These are phyloP conservation scores for Zymoseptoria pseudotritici DNA, from an alignment of 2,329 filamentous ascomycete genomes.

Conservation along the genomic window DNA sequence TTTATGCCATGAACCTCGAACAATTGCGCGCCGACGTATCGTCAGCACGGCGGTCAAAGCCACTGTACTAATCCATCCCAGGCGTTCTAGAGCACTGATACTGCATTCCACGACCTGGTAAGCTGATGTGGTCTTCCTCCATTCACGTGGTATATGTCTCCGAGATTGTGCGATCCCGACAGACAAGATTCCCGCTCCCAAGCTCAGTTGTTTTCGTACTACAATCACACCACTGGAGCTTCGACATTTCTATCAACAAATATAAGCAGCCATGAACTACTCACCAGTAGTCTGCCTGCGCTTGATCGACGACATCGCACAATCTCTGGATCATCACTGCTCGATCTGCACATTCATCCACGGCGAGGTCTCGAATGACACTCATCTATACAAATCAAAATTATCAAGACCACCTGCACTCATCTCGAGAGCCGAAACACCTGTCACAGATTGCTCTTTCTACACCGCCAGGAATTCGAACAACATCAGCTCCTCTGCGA, in stretches of 20 bases:
- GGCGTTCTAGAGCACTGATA: background rate
- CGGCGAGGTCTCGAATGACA: constrained; percentile 4
- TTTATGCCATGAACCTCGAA: background rate
- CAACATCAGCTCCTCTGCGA: constrained; percentile 2
- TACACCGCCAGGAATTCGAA: constrained; percentile 14
- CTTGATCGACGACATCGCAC: constrained; percentile 13
- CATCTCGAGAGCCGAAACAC: constrained; percentile 1
- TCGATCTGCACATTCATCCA: constrained; percentile 18
- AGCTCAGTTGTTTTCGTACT: too few relatives aligned
- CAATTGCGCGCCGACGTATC: background rate
- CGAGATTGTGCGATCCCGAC: too few relatives aligned
- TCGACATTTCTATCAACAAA: background rate
- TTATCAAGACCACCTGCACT: constrained; percentile 3
- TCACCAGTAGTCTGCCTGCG: constrained; percentile 13
- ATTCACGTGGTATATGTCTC: background rate
- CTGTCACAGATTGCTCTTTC: constrained; percentile 18
- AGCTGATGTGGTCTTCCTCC: background rate
- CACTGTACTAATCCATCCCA: background rate
- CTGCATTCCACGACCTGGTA: background rate
- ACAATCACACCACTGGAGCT: too few relatives aligned
- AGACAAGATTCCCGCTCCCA: too few relatives aligned
- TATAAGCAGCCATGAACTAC: constrained; percentile 3
- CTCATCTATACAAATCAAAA: constrained; percentile 1
- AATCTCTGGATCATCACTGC: constrained; percentile 16
- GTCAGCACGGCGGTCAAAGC: background rate